A percentile compares a stretch with the other conserved stretches of the same genome.
Conservation (phyloP, 495 filamentous ascomycete genomes). For the Penicillium odoratum region DNA sequence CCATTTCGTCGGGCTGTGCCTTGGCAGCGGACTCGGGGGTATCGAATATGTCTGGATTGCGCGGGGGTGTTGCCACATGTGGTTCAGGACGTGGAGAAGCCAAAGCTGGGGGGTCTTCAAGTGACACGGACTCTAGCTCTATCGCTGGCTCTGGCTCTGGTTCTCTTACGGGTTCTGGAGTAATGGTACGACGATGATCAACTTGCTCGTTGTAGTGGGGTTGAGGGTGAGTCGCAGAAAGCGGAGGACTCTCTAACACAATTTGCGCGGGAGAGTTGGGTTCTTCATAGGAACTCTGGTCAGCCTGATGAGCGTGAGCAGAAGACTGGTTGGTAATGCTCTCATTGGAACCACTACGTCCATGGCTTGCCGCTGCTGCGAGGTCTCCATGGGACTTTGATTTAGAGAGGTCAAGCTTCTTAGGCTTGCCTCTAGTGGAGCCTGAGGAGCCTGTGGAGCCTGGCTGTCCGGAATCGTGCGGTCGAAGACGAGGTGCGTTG, state of each 20-base stretch:
- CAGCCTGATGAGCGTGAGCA: constrained; percentile 32
- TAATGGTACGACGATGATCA: constrained; percentile 3
- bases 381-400: constrained; percentile 31
- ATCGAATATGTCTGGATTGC: constrained; percentile 4
- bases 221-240: constrained; percentile 21
- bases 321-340: constrained; percentile 20
- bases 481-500: constrained; percentile 32
- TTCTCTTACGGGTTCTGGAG: constrained; percentile 15
- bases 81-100: constrained; percentile 9
- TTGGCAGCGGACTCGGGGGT: constrained; percentile 15
- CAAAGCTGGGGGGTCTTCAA: constrained; percentile 14
- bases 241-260: constrained; percentile 29
- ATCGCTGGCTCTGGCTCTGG: constrained; percentile 16
- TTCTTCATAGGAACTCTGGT: constrained; percentile 59
- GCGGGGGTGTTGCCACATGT: constrained; percentile 6
- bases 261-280: constrained; percentile 45
- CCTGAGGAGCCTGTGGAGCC: constrained; percentile 8
- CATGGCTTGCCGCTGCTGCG: constrained; percentile 15
- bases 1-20: constrained; percentile 26
- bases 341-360: constrained; percentile 32
- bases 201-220: constrained; percentile 4
- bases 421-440: constrained; percentile 37
- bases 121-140: constrained; percentile 16
- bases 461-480: constrained; percentile 27
- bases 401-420: constrained; percentile 41